A percentile compares a stretch with the other conserved stretches of the same genome.
Evolutionary conservation across 2,329 filamentous ascomycete species (phyloP).

Genomic region (Penicillium aurantiogriseum): DNA sequence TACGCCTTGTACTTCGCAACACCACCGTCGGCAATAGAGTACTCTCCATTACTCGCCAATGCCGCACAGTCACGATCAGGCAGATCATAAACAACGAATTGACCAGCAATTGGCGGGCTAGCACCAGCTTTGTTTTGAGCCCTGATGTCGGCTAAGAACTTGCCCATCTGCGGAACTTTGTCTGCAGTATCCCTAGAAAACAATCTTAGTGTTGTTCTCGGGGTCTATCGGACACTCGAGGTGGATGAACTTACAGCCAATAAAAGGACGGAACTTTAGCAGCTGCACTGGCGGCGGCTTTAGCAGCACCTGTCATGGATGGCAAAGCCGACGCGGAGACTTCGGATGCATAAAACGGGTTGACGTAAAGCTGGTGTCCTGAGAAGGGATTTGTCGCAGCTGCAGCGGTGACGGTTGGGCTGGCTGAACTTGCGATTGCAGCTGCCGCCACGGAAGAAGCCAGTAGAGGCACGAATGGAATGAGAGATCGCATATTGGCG

Average conservation of each 20-base stretch:
- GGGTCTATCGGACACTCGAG: fast-evolving
- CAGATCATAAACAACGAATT: slow-evolving; percentile 62
- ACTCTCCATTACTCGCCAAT: slow-evolving; percentile 63
- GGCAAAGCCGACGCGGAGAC: slow-evolving; percentile 59
- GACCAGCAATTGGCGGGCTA: slow-evolving; percentile 47
- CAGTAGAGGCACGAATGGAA: slow-evolving; percentile 19
- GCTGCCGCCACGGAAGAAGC: slow-evolving; percentile 21
- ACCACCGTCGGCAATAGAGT: slow-evolving; percentile 54
- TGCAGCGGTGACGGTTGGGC: slow-evolving; percentile 30
- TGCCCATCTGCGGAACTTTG: slow-evolving; percentile 51
- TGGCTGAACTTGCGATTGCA: slow-evolving; percentile 17
- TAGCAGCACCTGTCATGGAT: slow-evolving; percentile 56
- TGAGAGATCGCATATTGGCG: slow-evolving; percentile 22
- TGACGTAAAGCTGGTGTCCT: slow-evolving; percentile 52
- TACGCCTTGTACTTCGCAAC: slow-evolving; percentile 54
- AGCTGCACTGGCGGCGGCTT: slow-evolving; percentile 50
- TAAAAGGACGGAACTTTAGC: slow-evolving; percentile 53
- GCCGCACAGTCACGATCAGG: slow-evolving; percentile 65
- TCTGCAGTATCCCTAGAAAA: slow-evolving; percentile 44
- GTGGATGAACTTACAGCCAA: slow-evolving; percentile 47
- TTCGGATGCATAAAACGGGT: slow-evolving; percentile 55
- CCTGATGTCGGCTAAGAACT: slow-evolving; percentile 50
- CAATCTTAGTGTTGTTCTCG: not conserved
- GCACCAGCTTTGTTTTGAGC: slow-evolving; percentile 50
- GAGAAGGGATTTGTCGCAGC: slow-evolving; percentile 53